Evolutionary conservation across 306 rosid genomes (phyloP), one percentile per base, ranked within the genome.

Genomic region (Malus fusca): DNA sequence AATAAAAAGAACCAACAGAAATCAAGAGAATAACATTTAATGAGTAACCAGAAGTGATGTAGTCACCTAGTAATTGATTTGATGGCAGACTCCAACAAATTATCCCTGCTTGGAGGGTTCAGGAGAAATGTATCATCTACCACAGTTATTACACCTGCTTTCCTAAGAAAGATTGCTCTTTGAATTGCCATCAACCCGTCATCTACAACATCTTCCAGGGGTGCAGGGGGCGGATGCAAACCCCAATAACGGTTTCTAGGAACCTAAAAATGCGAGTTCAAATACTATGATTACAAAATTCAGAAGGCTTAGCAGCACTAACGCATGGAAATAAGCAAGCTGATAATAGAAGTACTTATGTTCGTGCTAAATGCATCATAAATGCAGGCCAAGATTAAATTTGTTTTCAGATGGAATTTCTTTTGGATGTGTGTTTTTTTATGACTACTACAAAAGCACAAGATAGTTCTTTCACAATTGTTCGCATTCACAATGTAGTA

Each of bases 181-280:
- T 95, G 98, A 84, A 95, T 90, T 48, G 90, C 88, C 92, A 78
- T 75, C 81, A 95, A 84, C 70, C 98, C 98, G 69, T 90, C 96
- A 84, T 90, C 98, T 52, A 95, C 88, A 73, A 95, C 97, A 84
- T 92, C 97, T 90, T 92, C 98, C 83, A 95, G 91, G 78, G 97
- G 97, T 35, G 91, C 89, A 44, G 98, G 98, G 51, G 98, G 98
- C 62, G 98, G 98, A 92, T 95, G 98, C 96, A 95, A 86, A 82
- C 96, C 97, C 98, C 98, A 95, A 83, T 95, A 95, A 56, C 97
- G 88, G 78, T 90, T 92, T 87, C 98, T 88, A 71, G 98, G 97
- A 87, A 92, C 97, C 98, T 95, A 86, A 81, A 86, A 82, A 80
- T 74, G 67, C 44, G 80, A 85, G 80, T 80, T 81, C 86, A 86